Conservation (phyloP, 495 filamentous ascomycete genomes). For the Penicillium herquei region DNA sequence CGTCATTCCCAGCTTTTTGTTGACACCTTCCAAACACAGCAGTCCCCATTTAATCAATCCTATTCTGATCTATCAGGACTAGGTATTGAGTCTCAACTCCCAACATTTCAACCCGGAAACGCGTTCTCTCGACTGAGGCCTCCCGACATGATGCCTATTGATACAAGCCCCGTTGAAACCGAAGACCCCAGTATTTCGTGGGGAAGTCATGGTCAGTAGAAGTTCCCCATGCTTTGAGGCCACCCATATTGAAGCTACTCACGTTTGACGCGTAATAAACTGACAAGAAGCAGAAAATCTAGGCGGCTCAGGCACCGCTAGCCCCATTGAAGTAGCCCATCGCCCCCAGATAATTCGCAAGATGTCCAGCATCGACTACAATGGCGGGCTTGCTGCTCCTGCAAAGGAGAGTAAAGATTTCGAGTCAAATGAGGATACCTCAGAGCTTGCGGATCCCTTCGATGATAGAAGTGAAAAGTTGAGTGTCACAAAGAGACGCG, state of each 20-base stretch:
- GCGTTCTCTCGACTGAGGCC: conserved; percentile 30
- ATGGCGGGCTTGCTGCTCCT: conserved; percentile 29
- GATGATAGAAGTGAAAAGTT: too few species aligned
- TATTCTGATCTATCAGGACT: not conserved
- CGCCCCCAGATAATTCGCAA: conserved; percentile 13
- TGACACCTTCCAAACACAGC: not conserved
- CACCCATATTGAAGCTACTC: too few species aligned
- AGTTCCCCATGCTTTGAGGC: not conserved
- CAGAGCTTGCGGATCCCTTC: not conserved
- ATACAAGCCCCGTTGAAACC: conserved; percentile 1
- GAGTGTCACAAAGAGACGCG: too few species aligned
- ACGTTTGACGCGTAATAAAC: not conserved
- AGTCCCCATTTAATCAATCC: not conserved
- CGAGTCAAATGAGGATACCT: not conserved
- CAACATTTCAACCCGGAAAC: conserved; percentile 17
- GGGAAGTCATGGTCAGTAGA: conserved; percentile 6
- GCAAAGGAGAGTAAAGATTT: conserved; percentile 27
- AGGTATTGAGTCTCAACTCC: not conserved
- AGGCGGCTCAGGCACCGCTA: conserved; percentile 1
- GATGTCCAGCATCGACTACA: conserved; percentile 26
- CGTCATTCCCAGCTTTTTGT: not conserved
- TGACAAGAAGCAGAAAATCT: not conserved
- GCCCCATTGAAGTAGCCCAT: not conserved
- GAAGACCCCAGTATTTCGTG: too few species aligned
- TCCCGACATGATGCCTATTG: not conserved